Evolutionary conservation across 345 rosid species (phyloP).

Genomic region (Boechera retrofracta): DNA sequence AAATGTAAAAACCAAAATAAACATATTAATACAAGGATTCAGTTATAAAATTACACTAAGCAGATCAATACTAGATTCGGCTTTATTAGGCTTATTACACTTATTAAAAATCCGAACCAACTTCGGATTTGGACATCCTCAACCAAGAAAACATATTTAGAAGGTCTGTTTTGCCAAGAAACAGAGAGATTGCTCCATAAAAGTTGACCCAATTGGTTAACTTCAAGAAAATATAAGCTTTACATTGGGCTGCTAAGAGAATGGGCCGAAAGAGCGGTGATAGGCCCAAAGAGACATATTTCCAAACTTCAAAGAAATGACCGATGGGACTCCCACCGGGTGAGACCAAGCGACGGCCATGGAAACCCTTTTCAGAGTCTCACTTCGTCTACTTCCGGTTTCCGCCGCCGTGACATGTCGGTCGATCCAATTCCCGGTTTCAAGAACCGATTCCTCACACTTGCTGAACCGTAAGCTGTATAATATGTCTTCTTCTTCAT

Average conservation of each 20-base stretch:
- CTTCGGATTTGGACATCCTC: background rate
- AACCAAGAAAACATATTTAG: no score
- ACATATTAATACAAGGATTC: background rate
- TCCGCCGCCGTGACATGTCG: slow-evolving; percentile 45
- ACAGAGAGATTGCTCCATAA: background rate
- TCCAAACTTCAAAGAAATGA: background rate
- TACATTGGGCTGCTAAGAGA: background rate
- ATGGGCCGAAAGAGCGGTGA: slow-evolving; percentile 2
- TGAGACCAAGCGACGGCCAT: slow-evolving; percentile 42
- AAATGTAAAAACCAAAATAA: background rate
- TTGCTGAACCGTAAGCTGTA: slow-evolving; percentile 35
- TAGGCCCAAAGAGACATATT: slow-evolving; percentile 28
- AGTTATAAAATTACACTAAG: background rate
- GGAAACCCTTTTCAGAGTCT: slow-evolving; percentile 61
- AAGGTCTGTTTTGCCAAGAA: background rate
- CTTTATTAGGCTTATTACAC: background rate
- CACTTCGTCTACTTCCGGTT: slow-evolving; percentile 60
- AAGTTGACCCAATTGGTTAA: background rate
- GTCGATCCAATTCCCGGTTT: slow-evolving; percentile 21
- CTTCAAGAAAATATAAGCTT: no score
- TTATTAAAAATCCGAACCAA: background rate
- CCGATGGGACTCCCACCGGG: background rate
- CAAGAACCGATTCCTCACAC: slow-evolving; percentile 26
- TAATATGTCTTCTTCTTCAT: slow-evolving; percentile 36
- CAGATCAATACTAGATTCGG: background rate